Base-by-base conservation (phyloP, 495 filamentous ascomycete species). In the Halenospora varia region DNA sequence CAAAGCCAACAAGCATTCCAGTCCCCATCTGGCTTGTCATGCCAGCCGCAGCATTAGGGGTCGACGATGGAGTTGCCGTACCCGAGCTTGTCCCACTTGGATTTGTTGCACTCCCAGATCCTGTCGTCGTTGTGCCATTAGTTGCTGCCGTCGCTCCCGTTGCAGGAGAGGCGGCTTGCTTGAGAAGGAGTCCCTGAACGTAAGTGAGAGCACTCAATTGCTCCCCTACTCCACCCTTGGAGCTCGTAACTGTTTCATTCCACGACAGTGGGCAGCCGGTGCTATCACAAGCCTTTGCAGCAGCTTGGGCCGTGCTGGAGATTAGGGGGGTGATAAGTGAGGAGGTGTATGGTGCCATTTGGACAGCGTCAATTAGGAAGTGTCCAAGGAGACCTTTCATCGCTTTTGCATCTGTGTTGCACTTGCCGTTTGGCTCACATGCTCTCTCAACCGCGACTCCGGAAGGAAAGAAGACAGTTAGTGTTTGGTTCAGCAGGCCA, bases 351-450 rank as follows among this genome's bases (percentile, higher is more conserved):
- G 88, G 87, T 3, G 84, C 88, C 58, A 92, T 76, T 55, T 84
- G 83, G 10, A 82, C 74, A 35, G 82, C 78, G 35, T 79, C 79
- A 1, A 84, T 82, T 66, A 93, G 74, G 87, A 85, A 90, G 8
- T 83, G 83, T 39, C 83, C 71, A 17, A 90, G 73, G 62, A 89
- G 87, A 9, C 86, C 87, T 70, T 92, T 93, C 77, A 90, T 92
- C 44, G 77, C 81, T 52, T 76, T 76, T 68, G 89, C 82, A 64
- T 93, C 89, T 47, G 75, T 75, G 67, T 88, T 79, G 70, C 90
- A 95, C 50, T 78, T 82, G 49, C 71, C 75, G 25, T 71, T 68
- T 0, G 74, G 66, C 63, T 95, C 90, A 74, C 89, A 93, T 45
- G 85, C 80, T 29, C 83, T 79, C 67, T 92, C 90, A 25, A 74